These are phyloP conservation scores for Trametes gibbosa DNA, from an alignment of 768 basidiomycete genomes.

Conservation along the genomic window DNA sequence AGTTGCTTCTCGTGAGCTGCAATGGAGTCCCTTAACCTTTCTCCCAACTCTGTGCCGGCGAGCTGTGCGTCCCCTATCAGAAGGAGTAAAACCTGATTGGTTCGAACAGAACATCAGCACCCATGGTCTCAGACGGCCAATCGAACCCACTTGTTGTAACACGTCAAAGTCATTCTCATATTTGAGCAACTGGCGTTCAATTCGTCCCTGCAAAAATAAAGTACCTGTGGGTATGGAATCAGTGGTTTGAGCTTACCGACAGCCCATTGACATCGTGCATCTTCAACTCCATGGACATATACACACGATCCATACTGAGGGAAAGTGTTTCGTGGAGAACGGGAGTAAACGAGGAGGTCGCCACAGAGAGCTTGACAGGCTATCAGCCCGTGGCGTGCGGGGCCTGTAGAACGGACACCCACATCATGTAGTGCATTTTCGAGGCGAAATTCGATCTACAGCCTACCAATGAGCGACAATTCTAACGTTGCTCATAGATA, in stretches of 20 bases:
- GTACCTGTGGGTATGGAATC: no score
- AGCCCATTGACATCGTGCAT: not conserved
- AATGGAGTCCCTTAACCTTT: conserved; percentile 32
- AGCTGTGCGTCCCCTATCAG: conserved; percentile 7
- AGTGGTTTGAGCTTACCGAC: not conserved
- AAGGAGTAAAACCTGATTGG: not conserved
- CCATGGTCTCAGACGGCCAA: not conserved
- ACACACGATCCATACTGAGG: not conserved
- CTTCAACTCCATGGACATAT: not conserved
- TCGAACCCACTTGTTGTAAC: conserved; percentile 1
- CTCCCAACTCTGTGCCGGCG: conserved; percentile 32
- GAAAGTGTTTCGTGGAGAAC: not conserved
- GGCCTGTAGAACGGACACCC: not conserved
- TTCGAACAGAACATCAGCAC: not conserved
- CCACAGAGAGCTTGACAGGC: not conserved
- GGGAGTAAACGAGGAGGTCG: not conserved
- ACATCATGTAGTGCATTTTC: not conserved
- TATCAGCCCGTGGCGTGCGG: not conserved
- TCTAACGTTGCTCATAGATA: no score
- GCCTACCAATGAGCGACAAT: no score
- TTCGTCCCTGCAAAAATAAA: not conserved
- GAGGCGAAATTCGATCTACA: no score
- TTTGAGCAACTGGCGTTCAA: not conserved
- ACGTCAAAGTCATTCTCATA: not conserved
- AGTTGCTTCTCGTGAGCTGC: conserved; percentile 35